Conservation (phyloP, 2,329 filamentous ascomycete species). For the Colletotrichum viniferum region DNA sequence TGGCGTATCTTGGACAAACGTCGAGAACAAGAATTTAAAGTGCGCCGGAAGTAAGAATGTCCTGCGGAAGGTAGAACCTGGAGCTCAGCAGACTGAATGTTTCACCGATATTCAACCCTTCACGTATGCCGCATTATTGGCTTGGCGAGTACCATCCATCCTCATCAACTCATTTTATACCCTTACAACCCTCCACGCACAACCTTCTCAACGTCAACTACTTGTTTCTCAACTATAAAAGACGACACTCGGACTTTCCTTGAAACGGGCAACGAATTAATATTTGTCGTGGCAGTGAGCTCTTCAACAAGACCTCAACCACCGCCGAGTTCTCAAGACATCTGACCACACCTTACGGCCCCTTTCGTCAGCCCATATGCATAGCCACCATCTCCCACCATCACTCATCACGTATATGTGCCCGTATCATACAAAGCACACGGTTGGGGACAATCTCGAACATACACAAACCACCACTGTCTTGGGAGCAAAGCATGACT, state of each 20-base stretch:
- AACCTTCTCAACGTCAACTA: rapidly evolving
- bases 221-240: not conserved
- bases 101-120: rapidly evolving
- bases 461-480: not conserved
- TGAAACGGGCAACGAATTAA: not conserved
- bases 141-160: not conserved
- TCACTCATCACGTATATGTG: not conserved
- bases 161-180: not conserved
- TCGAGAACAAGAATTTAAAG: rapidly evolving
- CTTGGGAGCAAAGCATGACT: not conserved
- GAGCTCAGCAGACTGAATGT: rapidly evolving
- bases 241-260: not conserved
- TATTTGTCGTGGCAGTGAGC: not conserved
- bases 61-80: not conserved
- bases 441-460: not conserved
- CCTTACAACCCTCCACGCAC: rapidly evolving
- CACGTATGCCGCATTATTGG: rapidly evolving
- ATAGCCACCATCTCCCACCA: not conserved
- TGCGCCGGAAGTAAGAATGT: rapidly evolving
- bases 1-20: rapidly evolving
- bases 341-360: not conserved
- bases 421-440: not conserved
- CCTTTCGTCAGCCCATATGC: not conserved
- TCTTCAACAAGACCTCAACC: not conserved
- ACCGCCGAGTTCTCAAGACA: not conserved